These are phyloP conservation scores for Penicillium cosmopolitanum DNA, from an alignment of 495 filamentous ascomycete genomes.

Conservation along the genomic window DNA sequence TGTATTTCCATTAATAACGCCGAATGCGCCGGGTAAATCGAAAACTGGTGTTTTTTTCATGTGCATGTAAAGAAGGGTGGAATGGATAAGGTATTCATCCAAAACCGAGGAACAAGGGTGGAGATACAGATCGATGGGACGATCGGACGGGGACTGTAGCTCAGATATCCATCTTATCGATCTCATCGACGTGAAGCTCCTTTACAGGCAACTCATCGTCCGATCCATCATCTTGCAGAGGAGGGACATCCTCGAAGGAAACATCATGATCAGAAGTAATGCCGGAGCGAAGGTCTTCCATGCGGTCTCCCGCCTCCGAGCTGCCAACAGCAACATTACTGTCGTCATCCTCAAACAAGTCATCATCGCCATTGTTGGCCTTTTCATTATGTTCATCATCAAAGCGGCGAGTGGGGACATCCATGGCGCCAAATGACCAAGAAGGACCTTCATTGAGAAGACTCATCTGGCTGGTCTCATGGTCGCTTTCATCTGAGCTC, in stretches of 20 bases:
- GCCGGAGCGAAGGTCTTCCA: conserved; percentile 34
- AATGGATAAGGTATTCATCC: background rate
- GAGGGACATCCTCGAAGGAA: conserved; percentile 41
- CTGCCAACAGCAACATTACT: conserved; percentile 51
- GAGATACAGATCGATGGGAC: no score
- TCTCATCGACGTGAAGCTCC: conserved; percentile 48
- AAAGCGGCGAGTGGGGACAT: conserved; percentile 22
- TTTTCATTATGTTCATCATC: conserved; percentile 42
- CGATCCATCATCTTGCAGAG: conserved; percentile 38
- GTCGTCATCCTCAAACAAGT: conserved; percentile 43
- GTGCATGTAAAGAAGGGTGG: background rate
- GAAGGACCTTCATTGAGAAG: conserved; percentile 29
- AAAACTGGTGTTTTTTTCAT: conserved; percentile 1
- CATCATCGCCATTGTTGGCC: conserved; percentile 32
- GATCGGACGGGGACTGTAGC: no score
- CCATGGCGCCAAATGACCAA: conserved; percentile 35
- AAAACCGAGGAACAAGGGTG: no score
- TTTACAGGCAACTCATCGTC: conserved; percentile 51
- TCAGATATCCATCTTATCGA: conserved; percentile 31
- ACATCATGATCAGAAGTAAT: conserved; percentile 30
- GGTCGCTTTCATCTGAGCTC: conserved; percentile 32
- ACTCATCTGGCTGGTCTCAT: conserved; percentile 28
- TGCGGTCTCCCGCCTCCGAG: conserved; percentile 40
- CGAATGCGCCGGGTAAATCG: conserved; percentile 11
- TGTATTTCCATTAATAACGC: conserved; percentile 19